Conservation (phyloP, 139 green algal species). For the Monoraphidium neglectum region DNA sequence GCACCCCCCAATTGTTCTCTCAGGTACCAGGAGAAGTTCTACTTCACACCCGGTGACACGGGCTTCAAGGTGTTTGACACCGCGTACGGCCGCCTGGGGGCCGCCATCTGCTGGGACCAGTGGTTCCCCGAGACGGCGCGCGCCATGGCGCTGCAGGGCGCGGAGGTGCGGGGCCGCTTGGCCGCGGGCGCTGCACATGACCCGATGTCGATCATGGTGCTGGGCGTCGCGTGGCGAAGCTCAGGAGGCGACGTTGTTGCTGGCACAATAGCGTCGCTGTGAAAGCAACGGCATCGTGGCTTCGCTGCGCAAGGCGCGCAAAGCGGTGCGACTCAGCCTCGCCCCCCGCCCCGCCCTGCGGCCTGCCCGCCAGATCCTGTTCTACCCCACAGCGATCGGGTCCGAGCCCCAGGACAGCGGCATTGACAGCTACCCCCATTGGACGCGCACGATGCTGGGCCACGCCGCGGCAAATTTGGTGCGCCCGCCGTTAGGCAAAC, state of each 20-base stretch:
- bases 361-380: slow-evolving; percentile 38
- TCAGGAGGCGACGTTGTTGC: too few relatives aligned
- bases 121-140: slow-evolving; percentile 77
- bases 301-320: neutral
- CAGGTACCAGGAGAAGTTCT: slow-evolving; percentile 80
- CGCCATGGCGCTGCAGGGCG: slow-evolving; percentile 57
- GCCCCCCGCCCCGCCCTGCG: neutral
- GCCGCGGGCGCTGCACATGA: neutral
- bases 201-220: neutral
- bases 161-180: slow-evolving; percentile 41
- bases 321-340: neutral
- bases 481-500: too few relatives aligned
- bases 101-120: slow-evolving; percentile 81
- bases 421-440: slow-evolving; percentile 67
- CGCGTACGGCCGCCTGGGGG: slow-evolving; percentile 50
- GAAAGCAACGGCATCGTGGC: neutral
- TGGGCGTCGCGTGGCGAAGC: neutral
- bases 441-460: slow-evolving; percentile 63
- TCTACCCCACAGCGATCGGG: slow-evolving; percentile 80
- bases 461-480: slow-evolving; percentile 74
- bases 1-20: neutral
- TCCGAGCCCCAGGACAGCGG: slow-evolving; percentile 56
- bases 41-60: slow-evolving; percentile 78
- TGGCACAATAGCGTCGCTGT: too few relatives aligned
- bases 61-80: slow-evolving; percentile 72